A percentile compares a stretch with the other conserved stretches of the same genome.
Evolutionary conservation across 352 stramenopile species (phyloP).

Genomic region (Peronospora belbahrii): DNA sequence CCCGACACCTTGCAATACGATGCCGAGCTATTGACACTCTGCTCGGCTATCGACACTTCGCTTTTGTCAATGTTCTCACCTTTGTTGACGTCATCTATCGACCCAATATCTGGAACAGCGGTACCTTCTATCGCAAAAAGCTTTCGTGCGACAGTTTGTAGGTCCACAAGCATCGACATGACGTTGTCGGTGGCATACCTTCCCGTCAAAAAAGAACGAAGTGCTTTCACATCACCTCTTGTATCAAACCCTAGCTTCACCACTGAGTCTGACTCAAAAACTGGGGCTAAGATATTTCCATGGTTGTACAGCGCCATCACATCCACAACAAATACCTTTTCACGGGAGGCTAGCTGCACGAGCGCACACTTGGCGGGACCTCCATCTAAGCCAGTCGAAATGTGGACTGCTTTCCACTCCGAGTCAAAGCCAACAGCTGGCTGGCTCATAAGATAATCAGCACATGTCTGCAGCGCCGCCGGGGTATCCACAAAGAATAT

Average conservation of each 20-base stretch:
- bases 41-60: background rate
- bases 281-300: slow-evolving; percentile 17
- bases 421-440: slow-evolving; percentile 64
- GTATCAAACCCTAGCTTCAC: slow-evolving; percentile 71
- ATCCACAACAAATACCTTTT: slow-evolving; percentile 62
- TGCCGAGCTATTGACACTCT: background rate
- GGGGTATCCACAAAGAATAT: slow-evolving; percentile 57
- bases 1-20: slow-evolving; percentile 5
- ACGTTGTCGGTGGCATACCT: slow-evolving; percentile 18
- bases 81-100: slow-evolving; percentile 1
- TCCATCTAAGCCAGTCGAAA: slow-evolving; percentile 7
- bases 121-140: slow-evolving; percentile 13
- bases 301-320: slow-evolving; percentile 38
- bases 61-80: slow-evolving; percentile 3
- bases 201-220: slow-evolving; percentile 38
- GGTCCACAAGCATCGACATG: slow-evolving; percentile 46
- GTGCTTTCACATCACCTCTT: slow-evolving; percentile 48
- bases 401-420: slow-evolving; percentile 62
- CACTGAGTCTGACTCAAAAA: slow-evolving; percentile 45
- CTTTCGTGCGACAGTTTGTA: slow-evolving; percentile 43
- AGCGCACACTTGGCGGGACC: slow-evolving; percentile 39
- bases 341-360: slow-evolving; percentile 53
- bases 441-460: slow-evolving; percentile 34
- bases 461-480: slow-evolving; percentile 26
- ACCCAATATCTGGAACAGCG: slow-evolving; percentile 1